phyloP scores from a whole-genome alignment of 2,329 filamentous ascomycete genomes.

The Alternaria infectoria region DNA sequence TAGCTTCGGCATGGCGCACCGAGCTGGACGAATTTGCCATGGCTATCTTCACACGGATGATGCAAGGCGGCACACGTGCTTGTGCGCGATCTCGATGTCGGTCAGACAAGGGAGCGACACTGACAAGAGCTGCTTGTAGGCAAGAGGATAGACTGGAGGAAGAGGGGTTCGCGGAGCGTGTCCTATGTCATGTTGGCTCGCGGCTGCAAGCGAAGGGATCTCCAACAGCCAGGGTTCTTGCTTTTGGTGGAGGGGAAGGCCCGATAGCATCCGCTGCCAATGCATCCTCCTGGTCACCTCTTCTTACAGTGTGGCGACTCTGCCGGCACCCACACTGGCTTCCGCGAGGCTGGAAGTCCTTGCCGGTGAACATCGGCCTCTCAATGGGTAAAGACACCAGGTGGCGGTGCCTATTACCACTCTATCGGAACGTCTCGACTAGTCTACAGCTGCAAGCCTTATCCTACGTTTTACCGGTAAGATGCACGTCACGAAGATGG shows the following conservation, averaged over 20 bases:
- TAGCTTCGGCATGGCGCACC: conserved; percentile 10
- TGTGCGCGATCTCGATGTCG: not conserved
- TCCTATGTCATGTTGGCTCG: not conserved
- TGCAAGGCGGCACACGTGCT: not conserved
- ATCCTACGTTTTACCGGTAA: not conserved
- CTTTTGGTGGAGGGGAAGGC: conserved; percentile 3
- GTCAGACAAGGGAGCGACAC: not conserved
- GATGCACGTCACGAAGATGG: not conserved
- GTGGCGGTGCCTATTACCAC: not conserved
- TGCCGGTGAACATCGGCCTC: not conserved
- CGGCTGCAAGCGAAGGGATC: conserved; percentile 8
- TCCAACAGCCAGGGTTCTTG: not conserved
- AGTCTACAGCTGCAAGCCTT: not conserved
- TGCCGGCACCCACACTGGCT: not conserved
- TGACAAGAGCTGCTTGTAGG: not conserved
- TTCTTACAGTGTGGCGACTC: not conserved
- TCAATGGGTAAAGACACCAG: not conserved
- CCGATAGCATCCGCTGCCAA: conserved; percentile 7
- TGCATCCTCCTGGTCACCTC: not conserved
- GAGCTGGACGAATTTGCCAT: not conserved
- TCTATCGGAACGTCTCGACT: not conserved
- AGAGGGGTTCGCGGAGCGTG: not conserved
- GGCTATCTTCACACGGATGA: not conserved
- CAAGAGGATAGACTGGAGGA: not conserved
- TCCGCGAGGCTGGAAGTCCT: not conserved